Evolutionary conservation across 2,329 filamentous ascomycete genomes (phyloP).

Genomic region (Fusarium bulbicola): DNA sequence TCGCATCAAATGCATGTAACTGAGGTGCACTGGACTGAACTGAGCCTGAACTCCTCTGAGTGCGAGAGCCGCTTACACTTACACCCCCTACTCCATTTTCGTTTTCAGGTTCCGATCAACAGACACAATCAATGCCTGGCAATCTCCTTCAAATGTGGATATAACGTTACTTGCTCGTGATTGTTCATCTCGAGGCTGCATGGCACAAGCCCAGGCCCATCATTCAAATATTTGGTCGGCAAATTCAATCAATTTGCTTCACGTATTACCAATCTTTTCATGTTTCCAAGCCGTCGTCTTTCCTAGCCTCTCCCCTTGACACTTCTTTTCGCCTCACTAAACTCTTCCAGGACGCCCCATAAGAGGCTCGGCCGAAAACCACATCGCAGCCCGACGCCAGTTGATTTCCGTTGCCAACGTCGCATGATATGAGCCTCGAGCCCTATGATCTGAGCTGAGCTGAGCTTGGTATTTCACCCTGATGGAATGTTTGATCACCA

Average conservation of each 20-base stretch:
- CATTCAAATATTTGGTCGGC: not conserved
- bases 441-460: not conserved
- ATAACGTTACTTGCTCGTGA: not conserved
- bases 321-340: constrained; percentile 6
- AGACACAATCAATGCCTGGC: not conserved
- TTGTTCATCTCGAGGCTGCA: not conserved
- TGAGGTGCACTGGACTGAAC: not conserved
- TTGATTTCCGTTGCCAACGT: not conserved
- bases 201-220: constrained; percentile 16
- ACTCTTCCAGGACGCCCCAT: constrained; percentile 11
- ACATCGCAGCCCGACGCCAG: not conserved
- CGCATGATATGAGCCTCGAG: not conserved
- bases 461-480: not conserved
- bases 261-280: not conserved
- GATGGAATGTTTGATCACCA: not conserved
- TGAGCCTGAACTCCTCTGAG: not conserved
- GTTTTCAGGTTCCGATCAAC: constrained; percentile 3
- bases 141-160: not conserved
- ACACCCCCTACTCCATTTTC: constrained; percentile 6
- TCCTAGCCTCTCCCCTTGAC: not conserved
- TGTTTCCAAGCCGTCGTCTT: not conserved
- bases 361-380: constrained; percentile 28
- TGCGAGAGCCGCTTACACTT: too few relatives aligned
- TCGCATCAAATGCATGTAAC: not conserved
- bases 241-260: not conserved